These are phyloP conservation scores for Cornus kousa DNA, from an alignment of 148 eudicot species.

Conservation along the genomic window DNA sequence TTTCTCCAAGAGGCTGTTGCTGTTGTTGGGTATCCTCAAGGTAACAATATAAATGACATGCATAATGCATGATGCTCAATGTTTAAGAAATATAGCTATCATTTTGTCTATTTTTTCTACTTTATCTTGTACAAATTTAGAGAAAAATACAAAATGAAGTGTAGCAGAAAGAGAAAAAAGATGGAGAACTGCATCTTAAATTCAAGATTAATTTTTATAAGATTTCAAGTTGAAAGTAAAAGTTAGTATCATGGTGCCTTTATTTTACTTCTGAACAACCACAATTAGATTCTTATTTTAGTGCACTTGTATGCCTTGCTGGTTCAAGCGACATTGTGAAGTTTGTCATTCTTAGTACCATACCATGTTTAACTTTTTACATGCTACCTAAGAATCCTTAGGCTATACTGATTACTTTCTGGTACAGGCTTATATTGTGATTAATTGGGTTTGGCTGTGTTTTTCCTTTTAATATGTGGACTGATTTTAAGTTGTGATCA, in stretches of 20 bases:
- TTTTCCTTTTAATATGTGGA: background rate
- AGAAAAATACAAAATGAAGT: background rate
- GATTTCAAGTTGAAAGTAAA: background rate
- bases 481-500: background rate
- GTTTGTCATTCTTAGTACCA: background rate
- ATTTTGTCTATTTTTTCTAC: background rate
- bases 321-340: background rate
- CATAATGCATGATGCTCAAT: too few species aligned
- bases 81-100: background rate
- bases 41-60: constrained; percentile 26
- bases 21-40: constrained; percentile 98
- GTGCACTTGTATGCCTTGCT: background rate
- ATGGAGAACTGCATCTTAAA: background rate
- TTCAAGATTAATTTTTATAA: background rate
- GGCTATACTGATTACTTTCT: too few species aligned
- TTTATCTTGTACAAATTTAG: background rate
- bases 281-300: background rate
- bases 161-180: background rate
- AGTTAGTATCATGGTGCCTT: background rate
- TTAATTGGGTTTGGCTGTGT: background rate
- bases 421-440: background rate
- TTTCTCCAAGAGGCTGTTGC: constrained; percentile 94
- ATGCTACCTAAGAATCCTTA: background rate
- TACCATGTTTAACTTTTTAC: background rate
- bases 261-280: background rate